Percentiles rank a stretch among this genome's conserved stretches.
Conservation (phyloP, 2,329 filamentous ascomycete species). For the Fusarium subglutinans region DNA sequence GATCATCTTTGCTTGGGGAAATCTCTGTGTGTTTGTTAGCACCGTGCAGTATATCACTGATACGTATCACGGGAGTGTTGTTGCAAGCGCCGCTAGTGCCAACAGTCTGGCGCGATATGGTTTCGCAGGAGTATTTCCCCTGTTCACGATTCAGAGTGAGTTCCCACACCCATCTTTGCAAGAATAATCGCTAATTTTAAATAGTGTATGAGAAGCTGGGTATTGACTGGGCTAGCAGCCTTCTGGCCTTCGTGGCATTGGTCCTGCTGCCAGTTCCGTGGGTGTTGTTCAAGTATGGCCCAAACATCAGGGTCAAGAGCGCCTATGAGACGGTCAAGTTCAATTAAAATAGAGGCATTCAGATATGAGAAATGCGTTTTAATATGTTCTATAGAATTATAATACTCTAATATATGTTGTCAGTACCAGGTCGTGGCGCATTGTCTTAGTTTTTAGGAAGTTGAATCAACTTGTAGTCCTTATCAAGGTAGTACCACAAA, state of each 20-base stretch:
- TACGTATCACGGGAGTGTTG: conserved; percentile 62
- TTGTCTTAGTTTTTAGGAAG: conserved; percentile 41
- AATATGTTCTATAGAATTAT: not conserved
- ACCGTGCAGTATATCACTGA: conserved; percentile 64
- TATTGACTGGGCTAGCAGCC: conserved; percentile 57
- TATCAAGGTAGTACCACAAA: conserved; percentile 51
- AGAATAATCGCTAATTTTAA: conserved; percentile 3
- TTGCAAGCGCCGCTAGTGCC: conserved; percentile 67
- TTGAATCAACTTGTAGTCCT: conserved; percentile 45
- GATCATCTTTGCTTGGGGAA: conserved; percentile 67
- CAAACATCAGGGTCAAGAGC: conserved; percentile 36
- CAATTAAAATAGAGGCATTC: not conserved
- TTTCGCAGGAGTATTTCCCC: conserved; percentile 65
- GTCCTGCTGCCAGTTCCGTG: conserved; percentile 62
- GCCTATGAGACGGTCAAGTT: conserved; percentile 18
- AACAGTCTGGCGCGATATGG: conserved; percentile 67
- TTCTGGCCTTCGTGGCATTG: conserved; percentile 58
- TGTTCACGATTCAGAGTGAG: conserved; percentile 68
- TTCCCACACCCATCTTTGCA: not conserved
- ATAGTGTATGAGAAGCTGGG: conserved; percentile 55
- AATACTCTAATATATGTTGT: not conserved
- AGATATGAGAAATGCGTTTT: not conserved
- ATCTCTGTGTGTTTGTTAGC: conserved; percentile 66
- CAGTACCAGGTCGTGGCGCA: rapidly evolving
- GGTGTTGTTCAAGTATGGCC: conserved; percentile 61